Base-by-base conservation (phyloP, 192 early-diverging fungal species). In the Backusella circina region DNA sequence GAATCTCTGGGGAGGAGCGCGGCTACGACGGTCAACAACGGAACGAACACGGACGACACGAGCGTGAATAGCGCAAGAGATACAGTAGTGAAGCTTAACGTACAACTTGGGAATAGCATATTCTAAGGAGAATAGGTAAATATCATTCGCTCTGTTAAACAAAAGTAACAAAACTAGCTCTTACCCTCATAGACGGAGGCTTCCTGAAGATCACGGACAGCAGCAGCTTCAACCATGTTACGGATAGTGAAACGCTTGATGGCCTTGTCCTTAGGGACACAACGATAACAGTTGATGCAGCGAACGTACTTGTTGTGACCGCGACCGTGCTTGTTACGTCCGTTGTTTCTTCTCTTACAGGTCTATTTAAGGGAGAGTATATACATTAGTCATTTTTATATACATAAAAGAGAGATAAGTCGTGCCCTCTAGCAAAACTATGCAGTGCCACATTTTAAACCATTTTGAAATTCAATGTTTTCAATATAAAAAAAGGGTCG, bases 231-330 rank as follows among this genome's bases (percentile, higher is more conserved):
- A 71, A 99, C 92, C 97, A 99, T 99, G 89, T 95, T 97, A 83
- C 97, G 93, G 91, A 99, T 92, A 78, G 93, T 90, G 90, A 97
- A 96, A 66, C 98, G 90, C 95, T 99, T 99, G 91, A 99, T 97
- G 81, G 98, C 95, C 95, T 99, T 99, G 90, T 99, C 98, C 74
- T 82, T 82, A 79, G 97, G 95, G 72, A 94, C 93, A 83, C 95
- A 96, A 86, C 97, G 95, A 78, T 92, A 91, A 88, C 98, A 99
- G 96, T 99, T 99, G 86, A 93, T 93, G 93, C 98, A 99, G 79
- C 98, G 95, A 82, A 99, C 94, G 79, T 91, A 91, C 89, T 95
- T 96, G 84, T 94, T 93, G 92, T 98, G 96, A 83, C 98, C 98
- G 86, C 98, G 96, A 71, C 97, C 97, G 86, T 95, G 88, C 94